Conservation (phyloP, 2,329 filamentous ascomycete genomes). For the Scopulariopsis brevicaulis region DNA sequence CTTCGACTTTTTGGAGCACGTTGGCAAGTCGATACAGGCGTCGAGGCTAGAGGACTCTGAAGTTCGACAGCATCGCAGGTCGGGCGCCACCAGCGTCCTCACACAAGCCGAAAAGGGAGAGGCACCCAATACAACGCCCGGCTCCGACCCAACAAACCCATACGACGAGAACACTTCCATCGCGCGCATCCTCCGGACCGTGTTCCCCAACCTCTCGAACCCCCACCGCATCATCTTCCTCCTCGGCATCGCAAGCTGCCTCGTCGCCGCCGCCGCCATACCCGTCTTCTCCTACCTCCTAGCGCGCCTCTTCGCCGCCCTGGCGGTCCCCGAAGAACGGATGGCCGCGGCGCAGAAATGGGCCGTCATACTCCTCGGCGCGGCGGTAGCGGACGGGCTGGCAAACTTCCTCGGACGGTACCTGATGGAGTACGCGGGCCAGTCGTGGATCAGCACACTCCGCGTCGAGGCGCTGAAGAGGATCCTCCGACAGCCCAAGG, state of each 20-base stretch:
- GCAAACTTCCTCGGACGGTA: constrained; percentile 58
- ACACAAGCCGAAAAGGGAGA: neutral
- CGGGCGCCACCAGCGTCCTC: neutral
- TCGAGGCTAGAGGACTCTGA: neutral
- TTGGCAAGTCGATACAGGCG: neutral
- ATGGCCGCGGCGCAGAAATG: constrained; percentile 46
- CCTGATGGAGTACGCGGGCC: constrained; percentile 58
- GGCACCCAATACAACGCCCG: neutral
- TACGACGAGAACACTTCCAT: constrained; percentile 2
- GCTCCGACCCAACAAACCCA: neutral
- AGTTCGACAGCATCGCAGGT: neutral
- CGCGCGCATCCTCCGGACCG: constrained; percentile 44
- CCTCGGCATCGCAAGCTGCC: constrained; percentile 46
- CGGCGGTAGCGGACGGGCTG: constrained; percentile 56
- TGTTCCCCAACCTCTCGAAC: constrained; percentile 54
- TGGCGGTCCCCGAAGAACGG: constrained; percentile 42
- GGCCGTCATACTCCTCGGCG: constrained; percentile 55
- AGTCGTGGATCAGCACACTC: constrained; percentile 66
- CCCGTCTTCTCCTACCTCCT: constrained; percentile 70
- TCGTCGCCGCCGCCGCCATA: constrained; percentile 54
- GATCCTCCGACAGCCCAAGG: constrained; percentile 63
- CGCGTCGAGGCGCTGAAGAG: constrained; percentile 56
- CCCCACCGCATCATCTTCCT: constrained; percentile 42
- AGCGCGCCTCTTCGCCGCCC: constrained; percentile 58
- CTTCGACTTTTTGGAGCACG: neutral